Base-by-base conservation (phyloP, 2,329 filamentous ascomycete genomes). In the Curvularia spicifera region DNA sequence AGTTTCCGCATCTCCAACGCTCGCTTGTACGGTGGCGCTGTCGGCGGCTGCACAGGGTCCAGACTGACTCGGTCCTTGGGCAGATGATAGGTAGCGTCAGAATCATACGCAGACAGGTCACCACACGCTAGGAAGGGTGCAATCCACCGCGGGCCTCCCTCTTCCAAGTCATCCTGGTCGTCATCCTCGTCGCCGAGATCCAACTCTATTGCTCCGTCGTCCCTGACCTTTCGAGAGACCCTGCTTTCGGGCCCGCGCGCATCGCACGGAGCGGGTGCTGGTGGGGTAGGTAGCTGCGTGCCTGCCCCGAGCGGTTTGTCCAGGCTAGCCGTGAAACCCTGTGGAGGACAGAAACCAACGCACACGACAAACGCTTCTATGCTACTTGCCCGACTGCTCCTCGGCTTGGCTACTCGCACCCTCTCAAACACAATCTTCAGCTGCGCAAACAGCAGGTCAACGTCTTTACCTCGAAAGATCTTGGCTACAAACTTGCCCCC, bases 401-500 rank as follows among this genome's bases (percentile, higher is more conserved):
- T 83, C 2, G 95, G 95, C 80, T 99, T 99, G 12, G 95, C 93
- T 15, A 98, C 92, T 22, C 91, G 86, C 42, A 99, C 95, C 53
- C 86, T 82, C 65, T 90, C 87, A 67, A 99, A 99, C 53, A 98
- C 93, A 20, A 94, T 87, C 75, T 93, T 95, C 52, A 99, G 85
- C 76, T 99, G 95, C 1, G 93, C 93, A 73, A 95, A 98, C 8
- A 99, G 85, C 24, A 98, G 82, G 73, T 98, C 95, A n/a, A 98
- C 93, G 71, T 98, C 95, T 68, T 93, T 89, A 15, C 91, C 93
- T 15, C 95, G 83, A 80, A 99, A 99, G 60, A 99, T 97, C 82
- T 99, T 99, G 59, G 95, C 95, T 7, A 99, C 94, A 69, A 99
- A 99, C 72, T 92, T 96, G 62, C 95, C 95, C 43, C 95, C 95